Evolutionary conservation across 2,329 filamentous ascomycete species (phyloP), one percentile per base, ranked within the genome.

Genomic region (Exophiala bonariae): DNA sequence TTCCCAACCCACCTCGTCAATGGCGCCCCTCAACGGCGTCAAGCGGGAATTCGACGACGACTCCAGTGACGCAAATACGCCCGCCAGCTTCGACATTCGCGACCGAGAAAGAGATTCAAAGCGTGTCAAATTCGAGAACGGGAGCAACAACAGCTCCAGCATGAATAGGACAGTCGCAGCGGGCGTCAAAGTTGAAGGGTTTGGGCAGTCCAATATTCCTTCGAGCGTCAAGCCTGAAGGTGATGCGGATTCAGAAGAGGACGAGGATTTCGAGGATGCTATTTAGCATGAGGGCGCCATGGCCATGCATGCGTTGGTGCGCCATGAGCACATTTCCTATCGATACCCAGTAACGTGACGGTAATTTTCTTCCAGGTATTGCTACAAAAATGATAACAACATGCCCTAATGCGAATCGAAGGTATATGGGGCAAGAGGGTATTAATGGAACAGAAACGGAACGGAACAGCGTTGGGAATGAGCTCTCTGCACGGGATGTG

Each of bases 241-340:
- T 3, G 44, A 55, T 10, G 53, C 28, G 9, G 57, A 59, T 41
- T 56, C 52, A 6, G 57, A 59, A n/a, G 58, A 61, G 28, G 57
- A 58, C 26, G 58, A 61, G 35, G 58, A 59, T 30, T 61, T 61
- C 48, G 58, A 61, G 42, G 53, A 56, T 37, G 53, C 51, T 17
- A 47, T 56, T 11, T 26, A 26, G 23, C 23, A 6, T 26, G 23
- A n/a, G n/a, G n/a, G n/a, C n/a, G n/a, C n/a, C n/a, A n/a, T n/a
- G n/a, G n/a, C n/a, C n/a, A n/a, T n/a, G n/a, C n/a, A n/a, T n/a
- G n/a, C n/a, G n/a, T n/a, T n/a, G n/a, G n/a, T n/a, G n/a, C n/a
- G n/a, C n/a, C n/a, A 46, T 23, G 38, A 26, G 20, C 32, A 10
- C 11, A 34, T n/a, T n/a, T n/a, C n/a, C n/a, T n/a, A n/a, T n/a